phyloP scores from a whole-genome alignment of 371 early-diverging fungal genomes.

The Apophysomyces variabilis region DNA sequence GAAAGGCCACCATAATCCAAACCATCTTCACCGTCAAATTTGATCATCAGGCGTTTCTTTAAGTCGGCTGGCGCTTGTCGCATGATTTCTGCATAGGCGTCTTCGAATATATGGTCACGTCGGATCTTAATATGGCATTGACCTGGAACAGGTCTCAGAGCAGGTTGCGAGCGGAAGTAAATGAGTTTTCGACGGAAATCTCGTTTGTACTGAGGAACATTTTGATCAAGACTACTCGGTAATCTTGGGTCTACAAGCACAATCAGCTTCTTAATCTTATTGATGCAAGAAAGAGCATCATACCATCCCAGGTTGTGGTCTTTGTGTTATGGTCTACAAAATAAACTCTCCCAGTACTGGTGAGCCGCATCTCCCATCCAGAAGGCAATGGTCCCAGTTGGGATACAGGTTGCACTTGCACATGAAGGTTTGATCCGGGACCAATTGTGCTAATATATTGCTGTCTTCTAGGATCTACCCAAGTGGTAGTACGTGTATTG shows the following conservation, averaged over 20 bases:
- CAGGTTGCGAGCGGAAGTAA: slow-evolving; percentile 94
- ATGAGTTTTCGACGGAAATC: slow-evolving; percentile 96
- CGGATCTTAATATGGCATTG: slow-evolving; percentile 92
- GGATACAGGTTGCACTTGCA: slow-evolving; percentile 73
- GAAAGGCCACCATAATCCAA: slow-evolving; percentile 98
- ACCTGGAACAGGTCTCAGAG: slow-evolving; percentile 87
- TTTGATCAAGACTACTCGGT: slow-evolving; percentile 91
- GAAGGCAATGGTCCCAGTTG: slow-evolving; percentile 90
- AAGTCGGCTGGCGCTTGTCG: slow-evolving; percentile 83
- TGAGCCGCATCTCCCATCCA: slow-evolving; percentile 97
- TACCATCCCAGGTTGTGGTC: slow-evolving; percentile 95
- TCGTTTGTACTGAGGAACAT: slow-evolving; percentile 97
- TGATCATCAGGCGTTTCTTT: slow-evolving; percentile 95
- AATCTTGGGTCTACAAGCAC: slow-evolving; percentile 77
- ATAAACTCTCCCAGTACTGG: slow-evolving; percentile 89
- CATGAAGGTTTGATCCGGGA: slow-evolving; percentile 59
- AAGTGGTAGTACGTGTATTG: slow-evolving; percentile 95
- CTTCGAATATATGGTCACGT: slow-evolving; percentile 90
- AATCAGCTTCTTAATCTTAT: background rate
- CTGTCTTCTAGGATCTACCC: slow-evolving; percentile 89
- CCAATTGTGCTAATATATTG: slow-evolving; percentile 63
- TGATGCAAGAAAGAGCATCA: background rate
- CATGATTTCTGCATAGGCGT: slow-evolving; percentile 93
- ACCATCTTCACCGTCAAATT: slow-evolving; percentile 98
- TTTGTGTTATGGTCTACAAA: slow-evolving; percentile 96